Conservation (phyloP, 371 early-diverging fungal species). For the Dinochytrium kinnereticum region DNA sequence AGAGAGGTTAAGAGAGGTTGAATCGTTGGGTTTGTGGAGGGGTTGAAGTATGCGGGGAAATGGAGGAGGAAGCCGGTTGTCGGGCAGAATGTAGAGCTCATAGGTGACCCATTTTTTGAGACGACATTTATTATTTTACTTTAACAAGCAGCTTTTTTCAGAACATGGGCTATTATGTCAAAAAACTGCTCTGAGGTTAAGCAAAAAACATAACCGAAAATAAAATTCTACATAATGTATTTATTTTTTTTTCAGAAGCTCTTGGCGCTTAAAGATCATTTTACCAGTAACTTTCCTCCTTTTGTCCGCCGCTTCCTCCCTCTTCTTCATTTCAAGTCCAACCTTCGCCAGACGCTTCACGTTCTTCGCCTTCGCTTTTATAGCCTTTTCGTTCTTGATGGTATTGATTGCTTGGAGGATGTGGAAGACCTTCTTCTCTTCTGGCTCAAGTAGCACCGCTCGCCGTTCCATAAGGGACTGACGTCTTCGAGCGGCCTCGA, state of each 20-base stretch:
- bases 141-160: too few species aligned
- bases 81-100: too few species aligned
- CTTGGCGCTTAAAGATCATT: slow-evolving; percentile 21
- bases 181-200: too few species aligned
- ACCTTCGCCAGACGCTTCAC: slow-evolving; percentile 25
- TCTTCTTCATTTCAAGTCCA: slow-evolving; percentile 30
- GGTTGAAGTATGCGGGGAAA: too few species aligned
- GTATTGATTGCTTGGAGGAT: slow-evolving; percentile 88
- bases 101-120: too few species aligned
- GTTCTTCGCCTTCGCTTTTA: slow-evolving; percentile 71
- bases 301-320: slow-evolving; percentile 32
- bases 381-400: slow-evolving; percentile 80
- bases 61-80: too few species aligned
- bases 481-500: slow-evolving; percentile 51
- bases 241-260: neutral
- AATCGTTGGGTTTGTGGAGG: too few species aligned
- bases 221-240: too few species aligned
- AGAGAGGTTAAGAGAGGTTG: too few species aligned
- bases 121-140: too few species aligned
- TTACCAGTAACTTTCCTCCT: slow-evolving; percentile 34
- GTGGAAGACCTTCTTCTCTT: slow-evolving; percentile 83
- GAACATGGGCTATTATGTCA: too few species aligned
- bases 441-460: slow-evolving; percentile 88
- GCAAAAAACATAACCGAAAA: too few species aligned
- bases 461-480: slow-evolving; percentile 65